Evolutionary conservation across 495 filamentous ascomycete genomes (phyloP), one percentile per base, ranked within the genome.

Genomic region (Jackrogersella minutella): DNA sequence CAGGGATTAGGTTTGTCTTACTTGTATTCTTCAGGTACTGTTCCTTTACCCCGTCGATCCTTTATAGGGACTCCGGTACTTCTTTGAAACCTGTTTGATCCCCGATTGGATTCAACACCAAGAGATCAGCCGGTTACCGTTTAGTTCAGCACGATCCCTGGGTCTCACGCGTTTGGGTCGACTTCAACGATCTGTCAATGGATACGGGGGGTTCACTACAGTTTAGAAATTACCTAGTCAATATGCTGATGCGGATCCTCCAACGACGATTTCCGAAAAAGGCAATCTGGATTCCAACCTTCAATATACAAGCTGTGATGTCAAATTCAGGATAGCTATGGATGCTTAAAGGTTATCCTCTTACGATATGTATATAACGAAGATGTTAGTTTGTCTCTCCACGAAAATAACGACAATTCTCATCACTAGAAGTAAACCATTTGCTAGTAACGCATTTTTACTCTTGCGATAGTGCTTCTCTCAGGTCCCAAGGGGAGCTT

Each of bases 231-330:
- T 51, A 37, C n/a, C n/a, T n/a, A n/a, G 11, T n/a, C 33, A 62
- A 57, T 53, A 58, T 60, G 33, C 11, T 17, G 33, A 36, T 33
- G 37, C 22, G 40, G 31, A 60, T 49, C 49, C 55, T 39, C 31
- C 22, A 34, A 59, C 50, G 39, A 26, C 24, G 13, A 39, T 61
- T 57, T 44, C 64, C 58, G 6, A 62, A 62, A 57, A 9, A 4
- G 58, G 64, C 39, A 67, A 57, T 58, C 9, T 40, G 17, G 58
- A 67, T 67, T 67, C 51, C 64, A 67, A 58, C 46, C 13, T 58
- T 43, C 36, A 49, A 40, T 62, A 51, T 58, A 39, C 6, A 39
- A 58, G 53, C 17, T 36, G n/a, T 6, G 13, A 49, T 34, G 19
- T 49, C 31, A 30, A 24, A 26, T 28, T 14, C 56, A 39, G 22